Evolutionary conservation across 371 early-diverging fungal species (phyloP).

Genomic region (Rhizopus delemar): DNA sequence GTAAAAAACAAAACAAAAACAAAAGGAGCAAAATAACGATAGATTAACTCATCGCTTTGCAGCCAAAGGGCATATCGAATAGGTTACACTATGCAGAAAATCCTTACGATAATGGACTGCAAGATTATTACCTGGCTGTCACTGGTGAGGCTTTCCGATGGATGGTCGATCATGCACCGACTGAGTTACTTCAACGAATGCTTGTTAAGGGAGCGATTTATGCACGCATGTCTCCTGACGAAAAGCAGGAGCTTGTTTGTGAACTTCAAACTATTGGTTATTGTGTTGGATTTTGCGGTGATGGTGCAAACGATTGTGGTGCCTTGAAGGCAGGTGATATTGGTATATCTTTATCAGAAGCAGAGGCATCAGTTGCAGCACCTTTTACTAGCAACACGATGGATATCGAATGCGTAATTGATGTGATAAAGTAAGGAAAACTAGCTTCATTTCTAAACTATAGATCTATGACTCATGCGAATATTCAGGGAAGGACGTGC

Average conservation of each 20-base stretch:
- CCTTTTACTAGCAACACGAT: slow-evolving; percentile 91
- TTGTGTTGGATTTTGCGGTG: slow-evolving; percentile 98
- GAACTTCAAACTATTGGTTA: slow-evolving; percentile 87
- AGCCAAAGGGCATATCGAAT: slow-evolving; percentile 1
- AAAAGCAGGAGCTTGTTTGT: slow-evolving; percentile 94
- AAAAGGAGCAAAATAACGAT: slow-evolving; percentile 12
- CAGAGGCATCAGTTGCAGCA: slow-evolving; percentile 97
- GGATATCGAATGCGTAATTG: slow-evolving; percentile 91
- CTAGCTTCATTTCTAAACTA: too few relatives aligned
- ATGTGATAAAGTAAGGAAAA: slow-evolving; percentile 73
- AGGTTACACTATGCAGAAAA: slow-evolving; percentile 6
- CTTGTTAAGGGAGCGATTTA: slow-evolving; percentile 91
- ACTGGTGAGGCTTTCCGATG: slow-evolving; percentile 96
- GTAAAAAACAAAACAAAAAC: slow-evolving; percentile 27
- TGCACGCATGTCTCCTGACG: slow-evolving; percentile 99
- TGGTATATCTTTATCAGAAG: slow-evolving; percentile 95
- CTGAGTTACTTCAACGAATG: slow-evolving; percentile 75
- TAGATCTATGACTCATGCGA: neutral
- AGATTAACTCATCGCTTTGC: neutral
- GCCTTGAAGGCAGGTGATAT: slow-evolving; percentile 98
- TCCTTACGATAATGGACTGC: slow-evolving; percentile 19
- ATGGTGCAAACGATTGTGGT: slow-evolving; percentile 99
- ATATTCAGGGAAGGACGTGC: slow-evolving; percentile 91
- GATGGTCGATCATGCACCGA: slow-evolving; percentile 83
- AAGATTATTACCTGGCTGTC: slow-evolving; percentile 78